Percentiles rank a stretch among this genome's conserved stretches.
Conservation (phyloP, 306 rosid species). For the Glycine soja region DNA sequence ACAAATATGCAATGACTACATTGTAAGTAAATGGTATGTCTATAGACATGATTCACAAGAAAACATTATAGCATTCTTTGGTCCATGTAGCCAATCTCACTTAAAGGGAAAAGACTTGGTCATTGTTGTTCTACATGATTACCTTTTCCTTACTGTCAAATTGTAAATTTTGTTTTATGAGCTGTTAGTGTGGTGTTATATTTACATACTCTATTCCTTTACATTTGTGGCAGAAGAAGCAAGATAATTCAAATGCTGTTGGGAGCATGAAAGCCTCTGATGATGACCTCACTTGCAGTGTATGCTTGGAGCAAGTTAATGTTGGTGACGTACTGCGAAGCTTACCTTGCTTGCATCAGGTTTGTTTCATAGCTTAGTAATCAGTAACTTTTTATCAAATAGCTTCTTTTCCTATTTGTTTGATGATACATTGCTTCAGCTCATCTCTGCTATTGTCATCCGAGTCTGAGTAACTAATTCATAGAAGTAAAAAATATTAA, state of each 20-base stretch:
- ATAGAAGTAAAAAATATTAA: conserved; percentile 16
- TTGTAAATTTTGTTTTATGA: not conserved
- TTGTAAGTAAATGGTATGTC: not conserved
- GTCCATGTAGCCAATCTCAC: not conserved
- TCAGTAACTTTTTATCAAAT: not conserved
- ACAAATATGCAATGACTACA: not conserved
- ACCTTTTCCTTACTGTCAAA: conserved; percentile 14
- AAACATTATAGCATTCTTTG: not conserved
- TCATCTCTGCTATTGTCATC: conserved; percentile 19
- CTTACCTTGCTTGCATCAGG: conserved; percentile 99
- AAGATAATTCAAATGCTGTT: conserved; percentile 58
- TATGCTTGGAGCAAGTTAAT: conserved; percentile 95
- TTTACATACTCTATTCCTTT: conserved; percentile 26
- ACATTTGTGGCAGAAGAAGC: conserved; percentile 64
- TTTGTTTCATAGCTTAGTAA: conserved; percentile 38
- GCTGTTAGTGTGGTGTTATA: conserved; percentile 1
- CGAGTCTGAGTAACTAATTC: not conserved
- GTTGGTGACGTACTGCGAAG: conserved; percentile 90
- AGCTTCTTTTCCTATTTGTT: conserved; percentile 29
- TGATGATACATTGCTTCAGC: not conserved
- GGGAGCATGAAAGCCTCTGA: conserved; percentile 68
- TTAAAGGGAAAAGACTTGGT: not conserved
- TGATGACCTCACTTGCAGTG: conserved; percentile 96
- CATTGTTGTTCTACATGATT: not conserved
- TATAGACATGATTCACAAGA: not conserved